phyloP scores from a whole-genome alignment of 176 grass and related monocot genomes.

The Pharus latifolius region DNA sequence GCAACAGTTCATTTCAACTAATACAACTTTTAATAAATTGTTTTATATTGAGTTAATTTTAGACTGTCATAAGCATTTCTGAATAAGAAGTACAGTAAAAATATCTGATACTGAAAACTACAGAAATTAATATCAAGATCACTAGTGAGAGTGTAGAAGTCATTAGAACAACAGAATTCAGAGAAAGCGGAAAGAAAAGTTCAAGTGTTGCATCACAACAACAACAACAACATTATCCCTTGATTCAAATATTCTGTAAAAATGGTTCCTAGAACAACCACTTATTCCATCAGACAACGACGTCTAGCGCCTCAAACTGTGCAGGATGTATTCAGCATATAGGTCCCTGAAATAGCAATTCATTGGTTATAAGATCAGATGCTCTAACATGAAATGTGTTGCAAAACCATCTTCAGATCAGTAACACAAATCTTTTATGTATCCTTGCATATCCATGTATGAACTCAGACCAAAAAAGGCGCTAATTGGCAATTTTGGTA shows the following conservation, averaged over 20 bases:
- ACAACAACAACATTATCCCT: background rate
- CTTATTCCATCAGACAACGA: background rate
- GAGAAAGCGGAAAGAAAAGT: too few species aligned
- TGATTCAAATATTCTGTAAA: conserved; percentile 1
- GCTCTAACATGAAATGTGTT: background rate
- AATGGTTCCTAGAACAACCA: background rate
- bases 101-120: too few species aligned
- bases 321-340: conserved; percentile 43
- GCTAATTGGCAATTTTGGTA: background rate
- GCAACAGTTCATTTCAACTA: too few species aligned
- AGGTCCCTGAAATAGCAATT: conserved; percentile 21
- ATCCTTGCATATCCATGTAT: background rate
- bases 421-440: background rate
- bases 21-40: too few species aligned
- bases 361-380: background rate
- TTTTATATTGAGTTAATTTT: too few species aligned
- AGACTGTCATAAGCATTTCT: too few species aligned
- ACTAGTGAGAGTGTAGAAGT: too few species aligned
- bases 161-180: too few species aligned
- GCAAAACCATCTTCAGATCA: background rate
- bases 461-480: background rate
- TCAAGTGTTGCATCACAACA: too few species aligned
- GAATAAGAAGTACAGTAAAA: too few species aligned
- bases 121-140: too few species aligned
- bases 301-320: conserved; percentile 25